Percentiles rank a stretch among this genome's conserved stretches.
Evolutionary conservation across 176 grass and related monocot species (phyloP).

Genomic region (Raddia distichophylla): DNA sequence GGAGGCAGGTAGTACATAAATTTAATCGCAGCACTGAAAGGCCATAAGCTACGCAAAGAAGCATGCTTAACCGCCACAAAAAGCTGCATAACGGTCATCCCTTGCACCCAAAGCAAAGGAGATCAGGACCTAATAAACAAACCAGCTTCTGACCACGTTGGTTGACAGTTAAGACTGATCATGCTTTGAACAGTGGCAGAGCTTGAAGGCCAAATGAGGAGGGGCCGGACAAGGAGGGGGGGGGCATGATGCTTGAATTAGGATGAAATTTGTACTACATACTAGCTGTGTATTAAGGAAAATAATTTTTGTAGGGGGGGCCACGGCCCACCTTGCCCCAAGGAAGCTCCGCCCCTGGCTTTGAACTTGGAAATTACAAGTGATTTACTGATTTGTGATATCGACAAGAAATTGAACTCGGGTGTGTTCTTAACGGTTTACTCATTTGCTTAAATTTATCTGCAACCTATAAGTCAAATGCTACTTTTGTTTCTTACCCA

Average conservation of each 20-base stretch:
- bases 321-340: too few relatives aligned
- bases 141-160: neutral
- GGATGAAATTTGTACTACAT: too few relatives aligned
- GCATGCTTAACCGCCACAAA: slow-evolving; percentile 36
- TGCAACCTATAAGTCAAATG: too few relatives aligned
- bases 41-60: neutral
- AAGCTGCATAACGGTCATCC: slow-evolving; percentile 19
- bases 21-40: slow-evolving; percentile 11
- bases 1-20: neutral
- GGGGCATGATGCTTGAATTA: too few relatives aligned
- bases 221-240: too few relatives aligned
- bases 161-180: neutral
- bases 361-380: neutral
- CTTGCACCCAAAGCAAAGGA: slow-evolving; percentile 36
- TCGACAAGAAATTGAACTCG: neutral
- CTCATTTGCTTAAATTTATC: too few relatives aligned
- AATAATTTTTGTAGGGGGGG: too few relatives aligned
- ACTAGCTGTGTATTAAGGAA: too few relatives aligned
- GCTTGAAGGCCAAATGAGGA: too few relatives aligned
- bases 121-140: slow-evolving; percentile 1
- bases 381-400: neutral
- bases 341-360: too few relatives aligned
- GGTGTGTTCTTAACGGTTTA: too few relatives aligned
- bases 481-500: too few relatives aligned
- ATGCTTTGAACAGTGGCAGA: neutral